Evolutionary conservation across 2,329 filamentous ascomycete genomes (phyloP).

Genomic region (Trichoderma atroviride): DNA sequence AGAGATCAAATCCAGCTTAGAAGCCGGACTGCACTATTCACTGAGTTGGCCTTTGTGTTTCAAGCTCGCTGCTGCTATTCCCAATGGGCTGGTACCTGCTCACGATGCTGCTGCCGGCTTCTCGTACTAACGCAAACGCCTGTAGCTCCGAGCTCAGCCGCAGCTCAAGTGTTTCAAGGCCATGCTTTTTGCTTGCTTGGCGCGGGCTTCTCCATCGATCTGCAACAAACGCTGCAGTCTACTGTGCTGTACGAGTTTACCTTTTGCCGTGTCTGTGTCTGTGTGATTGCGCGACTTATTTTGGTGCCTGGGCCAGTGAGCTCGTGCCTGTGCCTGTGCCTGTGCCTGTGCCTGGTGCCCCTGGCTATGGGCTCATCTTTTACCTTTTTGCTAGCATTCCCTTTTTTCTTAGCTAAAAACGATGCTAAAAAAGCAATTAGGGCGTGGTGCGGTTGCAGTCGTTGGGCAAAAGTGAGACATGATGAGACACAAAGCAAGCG

Average conservation of each 20-base stretch:
- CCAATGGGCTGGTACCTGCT: not conserved
- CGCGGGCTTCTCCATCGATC: not conserved
- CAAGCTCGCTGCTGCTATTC: not conserved
- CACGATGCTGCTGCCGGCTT: not conserved
- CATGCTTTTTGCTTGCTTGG: not conserved
- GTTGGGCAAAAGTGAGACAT: not conserved
- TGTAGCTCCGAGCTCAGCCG: slow-evolving; percentile 14
- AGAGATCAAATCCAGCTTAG: not conserved
- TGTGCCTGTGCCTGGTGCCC: not conserved
- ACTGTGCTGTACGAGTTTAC: too few relatives aligned
- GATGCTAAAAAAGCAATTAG: not conserved
- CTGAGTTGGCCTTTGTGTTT: not conserved
- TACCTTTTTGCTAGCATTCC: not conserved
- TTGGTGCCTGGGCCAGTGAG: not conserved
- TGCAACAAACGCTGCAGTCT: not conserved
- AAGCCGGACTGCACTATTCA: not conserved
- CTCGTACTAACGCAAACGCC: not conserved
- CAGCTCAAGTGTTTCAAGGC: slow-evolving; percentile 15
- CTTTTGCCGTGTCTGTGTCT: not conserved
- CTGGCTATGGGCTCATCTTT: not conserved
- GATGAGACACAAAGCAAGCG: not conserved
- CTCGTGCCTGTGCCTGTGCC: not conserved
- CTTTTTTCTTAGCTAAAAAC: not conserved
- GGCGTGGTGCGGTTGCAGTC: not conserved
- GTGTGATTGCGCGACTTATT: not conserved